A percentile compares a stretch with the other conserved stretches of the same genome.
Evolutionary conservation across 164 flowering plant species (phyloP).

Genomic region (Vitis riparia): DNA sequence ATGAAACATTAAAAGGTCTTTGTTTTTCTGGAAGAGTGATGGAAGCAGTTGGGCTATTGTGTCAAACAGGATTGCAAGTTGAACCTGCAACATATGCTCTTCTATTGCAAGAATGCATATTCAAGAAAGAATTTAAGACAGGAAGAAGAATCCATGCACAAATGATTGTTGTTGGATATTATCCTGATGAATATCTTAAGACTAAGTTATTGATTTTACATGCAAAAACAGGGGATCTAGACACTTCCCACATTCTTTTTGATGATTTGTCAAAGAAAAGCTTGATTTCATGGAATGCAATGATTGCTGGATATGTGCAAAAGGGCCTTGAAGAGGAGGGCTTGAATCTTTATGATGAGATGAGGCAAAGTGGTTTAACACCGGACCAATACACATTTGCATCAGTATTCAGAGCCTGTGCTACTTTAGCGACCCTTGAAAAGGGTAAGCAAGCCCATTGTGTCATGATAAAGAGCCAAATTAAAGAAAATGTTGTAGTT

Average conservation of each 20-base stretch:
- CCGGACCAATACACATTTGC: constrained; percentile 89
- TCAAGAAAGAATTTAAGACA: constrained; percentile 39
- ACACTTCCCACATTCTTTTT: constrained; percentile 46
- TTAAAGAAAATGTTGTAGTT: constrained; percentile 61
- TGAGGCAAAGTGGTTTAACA: constrained; percentile 51
- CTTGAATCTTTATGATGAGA: constrained; percentile 41
- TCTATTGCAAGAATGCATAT: constrained; percentile 78
- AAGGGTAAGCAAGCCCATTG: constrained; percentile 68
- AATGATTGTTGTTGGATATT: constrained; percentile 61
- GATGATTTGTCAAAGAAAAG: constrained; percentile 34
- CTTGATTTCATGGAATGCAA: constrained; percentile 70
- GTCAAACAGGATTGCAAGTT: constrained; percentile 37
- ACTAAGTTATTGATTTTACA: constrained; percentile 67
- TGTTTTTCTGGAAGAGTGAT: constrained; percentile 60
- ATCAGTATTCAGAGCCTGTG: constrained; percentile 74
- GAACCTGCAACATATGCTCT: constrained; percentile 53
- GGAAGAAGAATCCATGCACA: constrained; percentile 71
- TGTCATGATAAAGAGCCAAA: constrained; percentile 53
- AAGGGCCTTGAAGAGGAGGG: constrained; percentile 58
- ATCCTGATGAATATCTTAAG: constrained; percentile 52
- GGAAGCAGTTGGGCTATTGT: constrained; percentile 60
- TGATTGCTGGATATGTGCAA: constrained; percentile 74
- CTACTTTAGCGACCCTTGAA: constrained; percentile 57
- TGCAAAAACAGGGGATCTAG: constrained; percentile 59
- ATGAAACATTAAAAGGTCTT: constrained; percentile 45